Base-by-base conservation (phyloP, 2,329 filamentous ascomycete genomes). In the Gnomoniopsis smithogilvyi region DNA sequence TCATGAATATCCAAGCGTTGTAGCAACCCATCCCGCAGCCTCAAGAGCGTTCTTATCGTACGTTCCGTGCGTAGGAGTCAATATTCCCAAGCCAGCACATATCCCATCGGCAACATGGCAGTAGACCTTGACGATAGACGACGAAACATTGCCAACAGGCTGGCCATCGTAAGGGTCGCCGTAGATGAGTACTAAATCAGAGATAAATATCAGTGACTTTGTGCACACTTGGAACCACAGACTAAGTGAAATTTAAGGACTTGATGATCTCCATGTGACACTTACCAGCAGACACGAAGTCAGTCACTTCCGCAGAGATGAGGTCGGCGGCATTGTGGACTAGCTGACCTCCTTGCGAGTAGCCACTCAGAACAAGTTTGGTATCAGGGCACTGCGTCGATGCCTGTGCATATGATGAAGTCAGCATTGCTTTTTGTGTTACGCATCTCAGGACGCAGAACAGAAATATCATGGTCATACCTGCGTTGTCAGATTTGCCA, bases 311-410 rank as follows among this genome's bases (percentile, higher is more conserved):
- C 3, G 61, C 45, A 21, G 62, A 49, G 2, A 70, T 54, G 19
- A 64, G 38, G 21, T 47, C 48, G 10, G 65, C 64, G 8, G 69
- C 67, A 26, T 67, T 69, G 62, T 68, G 66, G 33, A 70, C 64
- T n/a, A 71, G 55, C 64, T 69, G 68, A 6, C 63, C 67, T 30
- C 69, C 69, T 59, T 70, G 68, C 15, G 64, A 66, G 26, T 69
- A 79, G 8, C 76, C 77, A 4, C 73, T 68, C 65, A 78, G 69
- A 11, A 78, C 74, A 33, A 79, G 65, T 38, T 73, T 70, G 6
- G 75, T 78, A 34, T 68, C 64, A 0, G 76, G 75, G 57, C 76
- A 79, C 10, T 60, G 53, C 1, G 58, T 51, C 30, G 48, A 51
- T 19, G 58, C 58, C 58, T 60, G 17, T 22, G 2, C 21, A 48